Base-by-base conservation (phyloP, 306 rosid genomes). In the Rosa chinensis region DNA sequence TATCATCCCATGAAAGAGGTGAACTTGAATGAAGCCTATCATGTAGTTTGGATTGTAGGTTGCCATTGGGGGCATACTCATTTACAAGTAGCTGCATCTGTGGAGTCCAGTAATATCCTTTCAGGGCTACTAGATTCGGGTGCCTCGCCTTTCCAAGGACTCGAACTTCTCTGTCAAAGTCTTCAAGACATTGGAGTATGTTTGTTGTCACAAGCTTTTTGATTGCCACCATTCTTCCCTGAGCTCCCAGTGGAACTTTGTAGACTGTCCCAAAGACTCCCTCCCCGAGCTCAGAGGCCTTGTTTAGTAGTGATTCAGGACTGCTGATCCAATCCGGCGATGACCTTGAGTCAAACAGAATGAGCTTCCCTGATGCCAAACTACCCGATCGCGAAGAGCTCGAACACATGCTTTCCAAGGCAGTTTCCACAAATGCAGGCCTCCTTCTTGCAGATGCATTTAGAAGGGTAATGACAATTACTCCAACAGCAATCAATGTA, bases 231-330 rank as follows among this genome's bases (percentile, higher is more conserved):
- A 78, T 53, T 82, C 92, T 85, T 18, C 89, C 96, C 70, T 85
- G 90, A 70, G 86, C 83, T 76, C 93, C 98, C 52, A 91, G 52
- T 14, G 92, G 69, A 59, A 89, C 92, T 82, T 91, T 95, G 88
- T 88, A 89, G 25, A 95, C 97, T 16, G 95, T 92, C 77, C 99
- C 99, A 47, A 95, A 95, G 8, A 89, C 94, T 72, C 99, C 98
- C 44, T 82, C 92, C 3, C 99, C 99, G 11, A 95, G 87, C 90
- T 87, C 96, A 6, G 89, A 86, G 77, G 93, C 92, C 90, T 95
- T 95, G 74, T 72, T 88, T 61, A 95, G 90, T 74, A 95, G 78
- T 59, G 90, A 76, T 45, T 85, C 92, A 2, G 91, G 93, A 70
- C 76, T 86, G 66, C 85, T 79, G 69, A 89, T 84, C 83, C 86